Base-by-base conservation (phyloP, 2,329 filamentous ascomycete species). In the Metarhizium sp. region DNA sequence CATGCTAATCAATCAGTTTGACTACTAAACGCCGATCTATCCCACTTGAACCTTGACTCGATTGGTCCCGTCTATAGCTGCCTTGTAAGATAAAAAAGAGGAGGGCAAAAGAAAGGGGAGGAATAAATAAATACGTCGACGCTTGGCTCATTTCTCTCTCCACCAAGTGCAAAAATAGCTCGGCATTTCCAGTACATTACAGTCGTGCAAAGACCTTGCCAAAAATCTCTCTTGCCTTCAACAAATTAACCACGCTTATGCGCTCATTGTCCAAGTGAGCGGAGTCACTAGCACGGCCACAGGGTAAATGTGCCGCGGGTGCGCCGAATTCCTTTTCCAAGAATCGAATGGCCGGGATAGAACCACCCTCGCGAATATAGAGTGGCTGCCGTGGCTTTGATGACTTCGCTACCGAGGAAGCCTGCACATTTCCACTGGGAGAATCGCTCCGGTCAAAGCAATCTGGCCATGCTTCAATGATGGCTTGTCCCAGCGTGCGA, bases 231-330 rank as follows among this genome's bases (percentile, higher is more conserved):
- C 92, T 83, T 60, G 90, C 94, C 73, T 95, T 96, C 58, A 91
- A 82, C 63, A 99, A 67, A 71, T 99, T 99, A 62, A 88, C 74
- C 55, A 99, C 75, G 53, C 94, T 78, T 69, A 99, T 75, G n/a
- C 94, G 76, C 78, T 99, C 94, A 65, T 99, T 97, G 66, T 95
- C 90, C 71, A 99, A 72, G 79, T 99, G 94, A 18, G 92, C 94
- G 52, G 86, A 86, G 66, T 99, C 94, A 63, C 90, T 96, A 13
- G 92, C 91, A 71, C 96, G 92, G 0, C 95, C 95, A 65, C 92
- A 96, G 0, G 94, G 95, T 38, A 99, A 73, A 69, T 97, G 92
- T 0, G 92, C 92, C 0, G 94, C 92, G 0, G 92, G 91, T 0
- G 94, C 94, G 2, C 80, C 79, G 66, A 97, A 96, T 64, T 95